A percentile compares a stretch with the other conserved stretches of the same genome.
Conservation (phyloP, 2,329 filamentous ascomycete genomes). For the Claviceps capensis region DNA sequence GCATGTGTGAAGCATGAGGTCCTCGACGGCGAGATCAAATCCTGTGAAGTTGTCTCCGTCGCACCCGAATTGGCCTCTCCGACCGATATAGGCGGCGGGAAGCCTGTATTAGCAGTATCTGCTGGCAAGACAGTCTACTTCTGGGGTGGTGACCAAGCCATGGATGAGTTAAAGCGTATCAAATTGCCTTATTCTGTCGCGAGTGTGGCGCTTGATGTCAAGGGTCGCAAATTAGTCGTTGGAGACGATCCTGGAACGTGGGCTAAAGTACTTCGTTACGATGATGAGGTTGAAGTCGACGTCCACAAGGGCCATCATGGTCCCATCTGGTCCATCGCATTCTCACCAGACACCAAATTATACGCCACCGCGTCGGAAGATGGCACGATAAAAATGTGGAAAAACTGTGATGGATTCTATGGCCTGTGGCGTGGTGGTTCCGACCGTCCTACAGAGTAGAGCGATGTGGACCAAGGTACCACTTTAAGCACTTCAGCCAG, state of each 20-base stretch:
- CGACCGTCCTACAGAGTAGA: slow-evolving; percentile 24
- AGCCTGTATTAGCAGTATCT: slow-evolving; percentile 69
- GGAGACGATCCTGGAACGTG: slow-evolving; percentile 88
- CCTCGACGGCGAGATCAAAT: slow-evolving; percentile 76
- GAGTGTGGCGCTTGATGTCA: slow-evolving; percentile 76
- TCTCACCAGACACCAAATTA: slow-evolving; percentile 87
- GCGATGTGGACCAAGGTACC: slow-evolving; percentile 11
- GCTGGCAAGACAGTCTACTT: slow-evolving; percentile 94
- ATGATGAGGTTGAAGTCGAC: slow-evolving; percentile 72
- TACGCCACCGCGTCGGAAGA: slow-evolving; percentile 96
- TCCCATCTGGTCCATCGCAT: slow-evolving; percentile 90
- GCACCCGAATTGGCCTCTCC: slow-evolving; percentile 43
- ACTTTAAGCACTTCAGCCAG: slow-evolving; percentile 1
- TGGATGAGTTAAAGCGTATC: slow-evolving; percentile 61
- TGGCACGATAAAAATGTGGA: slow-evolving; percentile 89
- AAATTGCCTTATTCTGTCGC: slow-evolving; percentile 75
- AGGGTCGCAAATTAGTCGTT: slow-evolving; percentile 71
- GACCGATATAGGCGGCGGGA: slow-evolving; percentile 51
- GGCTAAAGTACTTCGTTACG: slow-evolving; percentile 89
- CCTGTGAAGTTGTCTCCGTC: slow-evolving; percentile 74
- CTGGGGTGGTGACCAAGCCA: slow-evolving; percentile 64
- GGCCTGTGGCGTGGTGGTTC: slow-evolving; percentile 47
- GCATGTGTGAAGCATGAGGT: slow-evolving; percentile 61
- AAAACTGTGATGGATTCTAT: slow-evolving; percentile 53
- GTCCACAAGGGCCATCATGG: slow-evolving; percentile 95